Evolutionary conservation across 257 asterid genomes (phyloP).

Genomic region (Anisodus tanguticus): DNA sequence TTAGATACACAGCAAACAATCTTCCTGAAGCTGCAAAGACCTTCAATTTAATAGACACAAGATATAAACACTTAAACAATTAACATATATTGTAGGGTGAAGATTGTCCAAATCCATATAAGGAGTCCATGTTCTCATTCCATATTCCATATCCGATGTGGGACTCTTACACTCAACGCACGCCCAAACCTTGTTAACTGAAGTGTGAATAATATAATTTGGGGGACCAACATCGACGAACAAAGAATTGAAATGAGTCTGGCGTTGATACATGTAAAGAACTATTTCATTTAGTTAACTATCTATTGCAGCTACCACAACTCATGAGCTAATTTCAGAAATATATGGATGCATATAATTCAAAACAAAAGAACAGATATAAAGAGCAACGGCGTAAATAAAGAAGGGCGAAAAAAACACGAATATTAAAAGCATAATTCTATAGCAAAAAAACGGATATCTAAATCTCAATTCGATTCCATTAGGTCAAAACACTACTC

Average conservation of each 20-base stretch:
- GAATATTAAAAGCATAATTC: background rate
- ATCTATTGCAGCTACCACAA: no score
- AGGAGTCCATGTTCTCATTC: no score
- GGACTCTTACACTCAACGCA: no score
- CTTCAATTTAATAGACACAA: background rate
- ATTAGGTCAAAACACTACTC: background rate
- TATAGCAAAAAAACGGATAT: background rate
- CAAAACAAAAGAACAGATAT: background rate
- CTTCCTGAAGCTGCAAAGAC: background rate
- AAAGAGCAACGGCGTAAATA: background rate
- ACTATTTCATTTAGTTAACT: background rate
- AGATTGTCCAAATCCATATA: no score
- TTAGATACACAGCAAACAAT: background rate
- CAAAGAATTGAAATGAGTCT: no score
- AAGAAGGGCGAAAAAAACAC: background rate
- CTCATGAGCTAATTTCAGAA: background rate
- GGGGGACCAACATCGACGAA: no score
- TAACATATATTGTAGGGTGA: no score
- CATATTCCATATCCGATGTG: no score
- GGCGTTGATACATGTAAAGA: background rate
- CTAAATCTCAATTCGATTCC: background rate
- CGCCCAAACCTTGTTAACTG: no score
- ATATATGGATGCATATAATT: background rate
- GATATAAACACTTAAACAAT: background rate
- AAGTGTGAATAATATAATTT: no score